These are phyloP conservation scores for Albatrellus sp. DNA, from an alignment of 1,284 basidiomycete species.

Conservation along the genomic window DNA sequence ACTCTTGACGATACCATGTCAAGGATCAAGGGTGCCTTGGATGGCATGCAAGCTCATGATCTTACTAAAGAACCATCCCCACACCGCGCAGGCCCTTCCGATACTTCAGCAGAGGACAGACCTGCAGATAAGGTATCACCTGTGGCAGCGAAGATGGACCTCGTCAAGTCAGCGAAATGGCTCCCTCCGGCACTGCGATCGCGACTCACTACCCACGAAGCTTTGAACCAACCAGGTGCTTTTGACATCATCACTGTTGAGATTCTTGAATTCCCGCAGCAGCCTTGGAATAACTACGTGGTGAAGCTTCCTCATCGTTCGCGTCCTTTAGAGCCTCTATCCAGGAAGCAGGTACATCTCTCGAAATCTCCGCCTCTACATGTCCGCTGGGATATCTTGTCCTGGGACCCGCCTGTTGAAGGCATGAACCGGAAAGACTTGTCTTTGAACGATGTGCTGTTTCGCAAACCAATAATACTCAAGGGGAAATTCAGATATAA, in stretches of 20 bases:
- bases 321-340: constrained; percentile 28
- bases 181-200: constrained; percentile 43
- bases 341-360: constrained; percentile 30
- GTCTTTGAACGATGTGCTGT: constrained; percentile 60
- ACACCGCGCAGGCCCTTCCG: constrained; percentile 7
- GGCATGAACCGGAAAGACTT: constrained; percentile 51
- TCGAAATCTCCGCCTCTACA: constrained; percentile 25
- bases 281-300: constrained; percentile 38
- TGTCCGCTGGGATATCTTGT: constrained; percentile 56
- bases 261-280: constrained; percentile 22
- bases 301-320: constrained; percentile 47
- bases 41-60: constrained; percentile 48
- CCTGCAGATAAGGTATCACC: constrained; percentile 4
- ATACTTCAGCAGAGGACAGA: constrained; percentile 5
- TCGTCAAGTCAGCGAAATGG: constrained; percentile 26
- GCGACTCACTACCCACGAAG: constrained; percentile 2
- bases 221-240: constrained; percentile 6
- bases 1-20: constrained; percentile 79
- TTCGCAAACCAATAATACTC: constrained; percentile 31
- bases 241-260: constrained; percentile 10
- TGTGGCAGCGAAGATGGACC: constrained; percentile 8
- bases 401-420: constrained; percentile 66
- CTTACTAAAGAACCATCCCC: constrained; percentile 7
- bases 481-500: constrained; percentile 37
- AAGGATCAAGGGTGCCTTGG: constrained; percentile 76